A percentile compares a stretch with the other conserved stretches of the same genome.
phyloP scores from a whole-genome alignment of 2,329 filamentous ascomycete genomes.

The Cladosporium sp. region DNA sequence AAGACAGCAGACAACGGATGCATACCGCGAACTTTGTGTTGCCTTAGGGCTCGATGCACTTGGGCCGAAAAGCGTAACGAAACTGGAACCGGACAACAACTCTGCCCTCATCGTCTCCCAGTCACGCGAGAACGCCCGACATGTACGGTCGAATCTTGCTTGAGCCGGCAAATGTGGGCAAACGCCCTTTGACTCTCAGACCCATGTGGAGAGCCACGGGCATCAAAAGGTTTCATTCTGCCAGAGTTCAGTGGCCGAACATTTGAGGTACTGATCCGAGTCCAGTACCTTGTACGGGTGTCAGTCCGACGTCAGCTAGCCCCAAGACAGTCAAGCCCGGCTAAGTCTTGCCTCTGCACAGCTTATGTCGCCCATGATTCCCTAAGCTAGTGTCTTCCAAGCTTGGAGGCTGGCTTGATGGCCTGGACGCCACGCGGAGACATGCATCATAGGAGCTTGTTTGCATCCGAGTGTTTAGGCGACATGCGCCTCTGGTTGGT shows the following conservation, averaged over 20 bases:
- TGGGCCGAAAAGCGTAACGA: not conserved
- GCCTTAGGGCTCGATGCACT: not conserved
- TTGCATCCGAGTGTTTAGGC: not conserved
- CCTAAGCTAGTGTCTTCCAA: not conserved
- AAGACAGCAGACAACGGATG: not conserved
- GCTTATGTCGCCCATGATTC: not conserved
- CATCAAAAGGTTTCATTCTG: not conserved
- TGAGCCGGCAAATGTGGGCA: not conserved
- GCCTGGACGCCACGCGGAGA: not conserved
- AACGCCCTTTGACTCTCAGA: not conserved
- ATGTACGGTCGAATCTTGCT: not conserved
- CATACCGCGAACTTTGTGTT: not conserved
- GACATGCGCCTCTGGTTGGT: not conserved
- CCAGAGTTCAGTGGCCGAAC: constrained; percentile 7
- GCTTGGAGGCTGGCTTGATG: not conserved
- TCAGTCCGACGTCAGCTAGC: not conserved
- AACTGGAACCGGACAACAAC: not conserved
- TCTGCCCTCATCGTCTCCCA: not conserved
- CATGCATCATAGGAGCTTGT: not conserved
- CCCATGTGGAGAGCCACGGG: not conserved
- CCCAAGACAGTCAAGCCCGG: constrained; percentile 5
- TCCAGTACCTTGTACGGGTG: not conserved
- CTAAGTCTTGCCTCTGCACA: not conserved
- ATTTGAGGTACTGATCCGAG: not conserved
- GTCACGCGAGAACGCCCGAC: not conserved